These are phyloP conservation scores for Trichosporon asahii DNA, from an alignment of 1,284 basidiomycete genomes.

Conservation along the genomic window DNA sequence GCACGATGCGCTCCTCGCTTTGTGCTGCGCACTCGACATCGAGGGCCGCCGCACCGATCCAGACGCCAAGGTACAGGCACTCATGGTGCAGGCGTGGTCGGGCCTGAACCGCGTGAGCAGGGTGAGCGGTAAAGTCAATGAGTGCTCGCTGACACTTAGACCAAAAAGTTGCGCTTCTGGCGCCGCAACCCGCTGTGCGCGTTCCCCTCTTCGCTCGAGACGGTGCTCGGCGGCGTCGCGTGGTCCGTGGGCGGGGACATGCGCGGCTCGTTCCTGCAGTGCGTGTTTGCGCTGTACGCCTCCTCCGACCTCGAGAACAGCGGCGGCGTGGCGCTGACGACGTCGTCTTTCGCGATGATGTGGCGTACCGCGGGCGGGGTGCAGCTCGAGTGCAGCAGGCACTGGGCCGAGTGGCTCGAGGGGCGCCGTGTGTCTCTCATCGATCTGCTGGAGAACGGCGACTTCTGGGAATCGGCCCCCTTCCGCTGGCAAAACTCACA, in stretches of 20 bases:
- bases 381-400: background rate
- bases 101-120: background rate
- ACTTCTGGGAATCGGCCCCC: background rate
- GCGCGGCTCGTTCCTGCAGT: background rate
- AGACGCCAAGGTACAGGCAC: background rate
- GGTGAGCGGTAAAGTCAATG: background rate
- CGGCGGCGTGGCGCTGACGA: background rate
- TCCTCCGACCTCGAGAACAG: background rate
- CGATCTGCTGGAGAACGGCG: background rate
- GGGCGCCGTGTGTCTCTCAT: background rate
- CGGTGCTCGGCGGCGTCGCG: background rate
- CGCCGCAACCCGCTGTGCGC: background rate
- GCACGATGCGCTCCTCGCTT: background rate
- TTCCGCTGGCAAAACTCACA: background rate
- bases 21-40: background rate
- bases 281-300: background rate
- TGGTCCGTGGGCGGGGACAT: background rate
- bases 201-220: background rate
- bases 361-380: background rate
- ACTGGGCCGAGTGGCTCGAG: background rate
- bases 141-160: background rate
- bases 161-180: background rate
- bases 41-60: background rate
- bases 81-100: background rate
- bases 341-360: background rate